These are phyloP conservation scores for Phytophthora melonis DNA, from an alignment of 352 stramenopile genomes.

Conservation along the genomic window DNA sequence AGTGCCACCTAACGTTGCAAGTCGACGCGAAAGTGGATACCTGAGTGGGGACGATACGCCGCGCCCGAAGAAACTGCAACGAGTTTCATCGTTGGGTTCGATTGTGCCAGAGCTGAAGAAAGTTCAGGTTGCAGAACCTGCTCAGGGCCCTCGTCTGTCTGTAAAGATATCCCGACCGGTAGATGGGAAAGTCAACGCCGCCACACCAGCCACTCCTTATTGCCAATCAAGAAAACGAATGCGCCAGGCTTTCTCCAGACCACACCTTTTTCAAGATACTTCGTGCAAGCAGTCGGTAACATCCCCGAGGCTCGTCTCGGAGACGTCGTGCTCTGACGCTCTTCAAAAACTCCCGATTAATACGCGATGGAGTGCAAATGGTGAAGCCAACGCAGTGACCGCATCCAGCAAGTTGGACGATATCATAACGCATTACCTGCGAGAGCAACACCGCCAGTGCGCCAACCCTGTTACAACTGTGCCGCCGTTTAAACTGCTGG, in stretches of 20 bases:
- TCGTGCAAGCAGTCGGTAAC: constrained; percentile 22
- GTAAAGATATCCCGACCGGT: constrained; percentile 24
- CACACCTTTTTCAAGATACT: constrained; percentile 48
- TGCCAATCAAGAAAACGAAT: constrained; percentile 49
- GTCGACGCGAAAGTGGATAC: constrained; percentile 41
- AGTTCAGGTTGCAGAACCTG: constrained; percentile 23
- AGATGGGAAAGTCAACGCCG: constrained; percentile 21
- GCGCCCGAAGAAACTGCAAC: constrained; percentile 42
- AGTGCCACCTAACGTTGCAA: constrained; percentile 19
- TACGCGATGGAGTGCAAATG: constrained; percentile 40
- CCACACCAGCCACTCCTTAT: constrained; percentile 22
- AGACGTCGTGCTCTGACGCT: constrained; percentile 28
- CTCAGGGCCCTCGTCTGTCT: constrained; percentile 8
- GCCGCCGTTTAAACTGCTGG: constrained; percentile 84
- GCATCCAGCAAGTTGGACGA: constrained; percentile 70
- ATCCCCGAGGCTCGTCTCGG: constrained; percentile 27
- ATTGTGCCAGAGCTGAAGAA: constrained; percentile 43
- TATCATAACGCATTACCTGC: constrained; percentile 89
- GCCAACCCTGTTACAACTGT: constrained; percentile 88
- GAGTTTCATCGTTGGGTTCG: constrained; percentile 41
- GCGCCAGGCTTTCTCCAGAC: constrained; percentile 30
- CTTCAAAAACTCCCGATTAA: constrained; percentile 49
- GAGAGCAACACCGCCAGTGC: constrained; percentile 91
- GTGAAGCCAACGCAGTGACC: constrained; percentile 12
- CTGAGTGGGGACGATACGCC: constrained; percentile 35